Base-by-base conservation (phyloP, 495 filamentous ascomycete species). In the Xylaria longipes region DNA sequence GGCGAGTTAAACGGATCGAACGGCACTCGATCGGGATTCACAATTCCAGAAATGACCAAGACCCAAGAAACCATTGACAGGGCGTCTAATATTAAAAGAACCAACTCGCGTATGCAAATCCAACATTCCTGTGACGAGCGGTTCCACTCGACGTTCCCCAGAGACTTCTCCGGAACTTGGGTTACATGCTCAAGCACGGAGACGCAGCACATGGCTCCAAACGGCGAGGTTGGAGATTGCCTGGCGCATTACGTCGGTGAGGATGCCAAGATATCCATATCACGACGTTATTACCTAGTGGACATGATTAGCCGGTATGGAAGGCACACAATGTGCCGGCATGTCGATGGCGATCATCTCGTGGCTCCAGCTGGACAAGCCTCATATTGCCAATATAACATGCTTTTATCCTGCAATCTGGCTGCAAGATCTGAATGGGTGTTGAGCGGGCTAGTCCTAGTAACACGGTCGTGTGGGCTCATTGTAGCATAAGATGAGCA, bases 251-350 rank as follows among this genome's bases (percentile, higher is more conserved):
- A 57, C 70, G 31, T 65, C 70, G 70, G 70, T 71, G 65, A 52
- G 39, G 64, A 64, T 58, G 62, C 41, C 60, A 61, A 67, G 74
- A 50, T 72, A 64, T 66, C 37, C 57, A 61, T 48, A 65, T 56
- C 56, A 63, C 5, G 68, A 74, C 73, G 12, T 63, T 52, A 77
- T 76, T 76, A n/a, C n/a, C n/a, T n/a, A 70, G 68, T 73, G 64
- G 67, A 45, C 31, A 37, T 74, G 61, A 78, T 78, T 78, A 78
- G 70, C 76, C 76, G 76, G 46, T 27, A 76, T 74, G 61, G 74
- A 68, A 62, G 50, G 39, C 0, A 69, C 57, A 71, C 66, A 73
- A 45, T 71, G 25, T 25, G 45, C 68, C 76, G 76, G 76, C 72
- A 76, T 72, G 71, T 74, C 22, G 14, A 46, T 20, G 66, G 63